Conservation (phyloP, 345 rosid species). For the Populus tremula region DNA sequence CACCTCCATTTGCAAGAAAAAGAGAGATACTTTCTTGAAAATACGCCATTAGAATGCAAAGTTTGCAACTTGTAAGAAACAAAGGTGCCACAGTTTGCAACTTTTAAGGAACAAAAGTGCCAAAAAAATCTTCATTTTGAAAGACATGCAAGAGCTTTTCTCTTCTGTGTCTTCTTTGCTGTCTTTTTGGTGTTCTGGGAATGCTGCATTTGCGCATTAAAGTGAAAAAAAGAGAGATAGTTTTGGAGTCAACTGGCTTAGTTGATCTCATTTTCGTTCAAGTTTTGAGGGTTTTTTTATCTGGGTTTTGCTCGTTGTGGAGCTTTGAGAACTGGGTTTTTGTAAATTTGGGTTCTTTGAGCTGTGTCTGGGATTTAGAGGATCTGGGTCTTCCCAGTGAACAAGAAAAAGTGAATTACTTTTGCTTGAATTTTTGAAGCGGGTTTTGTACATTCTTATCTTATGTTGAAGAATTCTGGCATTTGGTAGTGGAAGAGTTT, state of each 20-base stretch:
- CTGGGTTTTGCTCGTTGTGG: constrained; percentile 21
- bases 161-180: constrained; percentile 11
- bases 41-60: constrained; percentile 4
- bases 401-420: constrained; percentile 12
- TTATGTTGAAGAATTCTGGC: constrained; percentile 7
- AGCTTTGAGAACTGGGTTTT: constrained; percentile 13
- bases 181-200: constrained; percentile 28
- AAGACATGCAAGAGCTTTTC: constrained; percentile 17
- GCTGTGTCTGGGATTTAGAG: constrained; percentile 1
- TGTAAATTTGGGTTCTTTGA: constrained; percentile 7
- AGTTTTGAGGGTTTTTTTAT: constrained; percentile 3
- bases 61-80: constrained; percentile 12
- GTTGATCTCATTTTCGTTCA: constrained; percentile 10
- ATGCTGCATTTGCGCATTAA: constrained; percentile 32
- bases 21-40: constrained; percentile 1
- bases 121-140: constrained; percentile 4
- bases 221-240: neutral
- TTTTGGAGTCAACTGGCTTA: neutral
- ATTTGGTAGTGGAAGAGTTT: neutral
- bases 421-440: constrained; percentile 8
- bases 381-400: constrained; percentile 4
- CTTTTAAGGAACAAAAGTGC: neutral
- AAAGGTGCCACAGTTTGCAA: neutral
- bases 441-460: constrained; percentile 9
- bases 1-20: constrained; percentile 15